Base-by-base conservation (phyloP, 176 grass and related monocot species). In the Zizania latifolia region DNA sequence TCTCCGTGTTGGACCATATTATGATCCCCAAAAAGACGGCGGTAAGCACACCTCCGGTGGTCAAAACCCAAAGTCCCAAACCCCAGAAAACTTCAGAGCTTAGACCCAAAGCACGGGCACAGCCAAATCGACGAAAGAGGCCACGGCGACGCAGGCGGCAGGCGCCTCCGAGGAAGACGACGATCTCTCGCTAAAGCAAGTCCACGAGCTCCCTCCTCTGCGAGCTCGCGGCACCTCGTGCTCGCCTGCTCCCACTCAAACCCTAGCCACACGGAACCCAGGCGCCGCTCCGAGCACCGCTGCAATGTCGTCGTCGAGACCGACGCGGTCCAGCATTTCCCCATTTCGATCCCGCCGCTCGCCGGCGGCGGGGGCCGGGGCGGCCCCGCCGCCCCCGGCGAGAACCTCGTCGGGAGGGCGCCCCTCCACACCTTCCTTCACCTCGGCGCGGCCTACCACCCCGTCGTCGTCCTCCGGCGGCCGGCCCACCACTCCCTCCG, bases 291-390 rank as follows among this genome's bases (percentile, higher is more conserved):
- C 44, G 34, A 6, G 28, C 32, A 53, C 56, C 1, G 65, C 74
- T 26, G 34, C 81, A 86, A 98, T 98, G 94, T 91, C 94, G 71
- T 91, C 94, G 65, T 87, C 86, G 59, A 93, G 75, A 58, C 76
- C 91, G 37, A 54, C 81, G 87, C 83, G 94, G 41, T 89, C 94
- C 54, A 90, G 91, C 85, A 98, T 98, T 35, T 94, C 94, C 38
- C 94, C 94, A 22, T 98, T 98, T 40, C 94, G 94, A 86, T 98
- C 94, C 83, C 84, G 91, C 66, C 84, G 76, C 68, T 44, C 81
- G n/a, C 54, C 76, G 1, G 74, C 81, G 19, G 54, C 44, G 43
- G 58, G 51, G 24, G 38, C 78, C 15, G 43, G 43, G 40, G 37
- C 71, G 17, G 58, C 71, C 7, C 51, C 70, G 66, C 67, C 76